Evolutionary conservation across 805 yeast species (phyloP).

Genomic region (Dipodascopsis tothii): DNA sequence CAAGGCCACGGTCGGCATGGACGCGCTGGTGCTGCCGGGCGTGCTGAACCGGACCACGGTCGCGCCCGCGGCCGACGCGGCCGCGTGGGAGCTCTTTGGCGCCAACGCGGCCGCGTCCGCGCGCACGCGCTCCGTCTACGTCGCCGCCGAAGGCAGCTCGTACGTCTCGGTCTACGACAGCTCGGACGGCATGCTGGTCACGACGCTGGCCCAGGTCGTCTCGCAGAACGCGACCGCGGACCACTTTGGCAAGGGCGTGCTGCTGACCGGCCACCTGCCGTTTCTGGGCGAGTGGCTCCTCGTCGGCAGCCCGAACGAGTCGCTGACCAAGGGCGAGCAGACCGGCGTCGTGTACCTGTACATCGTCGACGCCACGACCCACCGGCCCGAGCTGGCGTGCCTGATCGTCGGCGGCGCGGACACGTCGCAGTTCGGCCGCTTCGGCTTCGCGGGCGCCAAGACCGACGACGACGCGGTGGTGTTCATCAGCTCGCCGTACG

Average conservation of each 20-base stretch:
- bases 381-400: conserved; percentile 19
- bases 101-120: conserved; percentile 7
- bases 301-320: conserved; percentile 17
- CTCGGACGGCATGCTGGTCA: conserved; percentile 6
- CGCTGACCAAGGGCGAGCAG: conserved; percentile 6
- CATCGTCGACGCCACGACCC: conserved; percentile 11
- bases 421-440: conserved; percentile 25
- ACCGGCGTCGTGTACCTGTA: conserved; percentile 39
- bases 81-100: conserved; percentile 15
- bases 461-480: conserved; percentile 20
- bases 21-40: conserved; percentile 6
- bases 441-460: conserved; percentile 33
- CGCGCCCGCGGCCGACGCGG: not conserved
- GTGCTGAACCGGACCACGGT: conserved; percentile 23
- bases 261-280: conserved; percentile 10
- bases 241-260: conserved; percentile 20
- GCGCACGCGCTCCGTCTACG: not conserved
- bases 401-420: conserved; percentile 23
- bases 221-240: conserved; percentile 1
- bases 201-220: conserved; percentile 5
- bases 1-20: conserved; percentile 10
- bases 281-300: conserved; percentile 20
- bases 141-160: conserved; percentile 14
- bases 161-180: conserved; percentile 13
- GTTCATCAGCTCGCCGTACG: conserved; percentile 39